Evolutionary conservation across 169 alveolate species (phyloP).

Genomic region (Pseudocohnilembus persalinus): DNA sequence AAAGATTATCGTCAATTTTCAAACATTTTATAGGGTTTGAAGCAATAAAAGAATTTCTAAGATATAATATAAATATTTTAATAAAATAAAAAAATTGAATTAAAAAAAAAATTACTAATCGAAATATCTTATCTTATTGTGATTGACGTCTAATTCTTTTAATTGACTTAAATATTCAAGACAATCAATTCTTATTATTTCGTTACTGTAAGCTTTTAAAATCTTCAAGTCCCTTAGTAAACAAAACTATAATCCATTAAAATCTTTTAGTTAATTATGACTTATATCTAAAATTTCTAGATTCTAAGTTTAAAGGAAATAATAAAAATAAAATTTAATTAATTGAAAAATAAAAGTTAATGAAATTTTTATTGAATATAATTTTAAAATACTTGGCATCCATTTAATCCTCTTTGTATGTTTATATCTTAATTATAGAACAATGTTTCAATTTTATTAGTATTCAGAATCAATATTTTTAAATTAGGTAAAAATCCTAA

Average conservation of each 20-base stretch:
- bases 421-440: constrained; percentile 44
- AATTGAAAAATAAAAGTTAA: too few relatives aligned
- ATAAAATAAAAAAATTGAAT: not conserved
- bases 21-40: constrained; percentile 47
- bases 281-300: constrained; percentile 74
- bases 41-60: constrained; percentile 46
- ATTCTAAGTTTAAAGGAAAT: constrained; percentile 13
- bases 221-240: constrained; percentile 60
- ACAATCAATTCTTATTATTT: constrained; percentile 57
- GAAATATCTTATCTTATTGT: constrained; percentile 58
- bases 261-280: constrained; percentile 56
- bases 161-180: constrained; percentile 47
- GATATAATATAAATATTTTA: constrained; percentile 1
- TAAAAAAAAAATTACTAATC: constrained; percentile 49
- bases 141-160: constrained; percentile 63
- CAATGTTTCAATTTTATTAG: constrained; percentile 68
- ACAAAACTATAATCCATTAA: constrained; percentile 60
- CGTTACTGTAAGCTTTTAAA: constrained; percentile 67
- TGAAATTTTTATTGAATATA: too few relatives aligned
- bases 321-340: too few relatives aligned
- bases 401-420: constrained; percentile 63
- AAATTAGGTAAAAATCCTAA: constrained; percentile 72
- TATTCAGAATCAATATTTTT: constrained; percentile 49
- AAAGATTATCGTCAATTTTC: constrained; percentile 67
- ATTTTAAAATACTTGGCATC: constrained; percentile 41